phyloP scores from a whole-genome alignment of 768 basidiomycete species.

The Neoboletus brunneissimus region DNA sequence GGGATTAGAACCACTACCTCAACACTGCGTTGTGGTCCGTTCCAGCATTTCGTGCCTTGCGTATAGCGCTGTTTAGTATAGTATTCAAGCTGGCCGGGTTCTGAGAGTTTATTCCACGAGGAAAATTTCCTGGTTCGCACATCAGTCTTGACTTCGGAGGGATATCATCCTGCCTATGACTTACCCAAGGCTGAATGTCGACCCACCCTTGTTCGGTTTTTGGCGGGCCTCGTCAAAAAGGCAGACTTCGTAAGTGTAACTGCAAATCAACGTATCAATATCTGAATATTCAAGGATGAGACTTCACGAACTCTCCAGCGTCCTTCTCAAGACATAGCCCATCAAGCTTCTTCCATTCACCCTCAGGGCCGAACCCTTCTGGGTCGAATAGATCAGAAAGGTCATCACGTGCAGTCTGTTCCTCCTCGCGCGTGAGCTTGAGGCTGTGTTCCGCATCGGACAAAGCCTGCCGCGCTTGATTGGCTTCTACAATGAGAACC shows the following conservation, averaged over 20 bases:
- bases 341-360: constrained; percentile 97
- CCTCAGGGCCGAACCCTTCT: constrained; percentile 69
- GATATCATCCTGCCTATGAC: constrained; percentile 23
- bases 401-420: constrained; percentile 53
- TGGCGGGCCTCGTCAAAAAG: constrained; percentile 87
- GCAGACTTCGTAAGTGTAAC: constrained; percentile 94
- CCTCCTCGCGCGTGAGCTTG: constrained; percentile 48
- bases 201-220: constrained; percentile 79
- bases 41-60: constrained; percentile 90
- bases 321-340: constrained; percentile 76
- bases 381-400: constrained; percentile 63
- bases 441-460: constrained; percentile 63
- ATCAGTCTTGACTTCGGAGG: neutral
- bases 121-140: constrained; percentile 56
- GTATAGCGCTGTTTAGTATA: constrained; percentile 83
- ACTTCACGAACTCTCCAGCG: constrained; percentile 79
- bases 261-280: constrained; percentile 31
- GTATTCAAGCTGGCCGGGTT: constrained; percentile 65
- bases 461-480: constrained; percentile 59
- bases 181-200: constrained; percentile 79
- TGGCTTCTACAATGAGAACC: constrained; percentile 42
- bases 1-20: constrained; percentile 45
- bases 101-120: constrained; percentile 68
- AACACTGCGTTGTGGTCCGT: constrained; percentile 87
- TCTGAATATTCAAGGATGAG: neutral